A percentile compares a stretch with the other conserved stretches of the same genome.
phyloP scores from a whole-genome alignment of 148 eudicot genomes.

The Vaccinium macrocarpon region DNA sequence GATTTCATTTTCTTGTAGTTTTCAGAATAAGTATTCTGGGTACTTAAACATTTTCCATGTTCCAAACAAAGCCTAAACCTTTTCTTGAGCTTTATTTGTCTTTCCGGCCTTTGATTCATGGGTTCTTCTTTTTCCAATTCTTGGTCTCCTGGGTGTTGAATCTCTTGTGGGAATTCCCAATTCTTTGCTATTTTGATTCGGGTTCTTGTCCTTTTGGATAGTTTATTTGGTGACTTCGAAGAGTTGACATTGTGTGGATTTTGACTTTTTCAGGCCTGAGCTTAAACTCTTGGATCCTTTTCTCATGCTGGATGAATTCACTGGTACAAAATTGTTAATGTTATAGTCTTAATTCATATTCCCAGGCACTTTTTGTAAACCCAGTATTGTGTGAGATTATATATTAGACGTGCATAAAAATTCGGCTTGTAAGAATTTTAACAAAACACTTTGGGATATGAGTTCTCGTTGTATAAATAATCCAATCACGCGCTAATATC shows the following conservation, averaged over 20 bases:
- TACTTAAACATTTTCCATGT: too few relatives aligned
- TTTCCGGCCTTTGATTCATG: not conserved
- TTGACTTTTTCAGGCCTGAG: constrained; percentile 52
- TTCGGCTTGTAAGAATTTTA: not conserved
- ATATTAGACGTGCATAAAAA: not conserved
- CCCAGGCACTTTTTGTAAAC: not conserved
- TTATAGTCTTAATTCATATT: not conserved
- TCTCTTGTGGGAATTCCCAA: not conserved
- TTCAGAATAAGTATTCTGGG: too few relatives aligned
- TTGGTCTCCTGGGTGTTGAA: not conserved
- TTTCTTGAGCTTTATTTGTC: not conserved
- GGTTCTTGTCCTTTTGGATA: not conserved
- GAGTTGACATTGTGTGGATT: not conserved
- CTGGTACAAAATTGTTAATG: constrained; percentile 39
- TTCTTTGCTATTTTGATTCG: not conserved
- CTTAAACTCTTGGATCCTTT: constrained; percentile 84
- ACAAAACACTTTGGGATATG: not conserved
- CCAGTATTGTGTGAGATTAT: not conserved
- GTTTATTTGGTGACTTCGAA: not conserved
- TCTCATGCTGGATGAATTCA: constrained; percentile 83
- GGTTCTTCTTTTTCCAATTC: not conserved
- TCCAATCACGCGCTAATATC: not conserved
- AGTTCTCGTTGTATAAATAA: not conserved
- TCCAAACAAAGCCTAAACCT: too few relatives aligned
- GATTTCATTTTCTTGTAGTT: too few relatives aligned